Percentiles rank a stretch among this genome's conserved stretches.
phyloP scores from a whole-genome alignment of 2,329 filamentous ascomycete species.

The Sordariomycetes sp. region DNA sequence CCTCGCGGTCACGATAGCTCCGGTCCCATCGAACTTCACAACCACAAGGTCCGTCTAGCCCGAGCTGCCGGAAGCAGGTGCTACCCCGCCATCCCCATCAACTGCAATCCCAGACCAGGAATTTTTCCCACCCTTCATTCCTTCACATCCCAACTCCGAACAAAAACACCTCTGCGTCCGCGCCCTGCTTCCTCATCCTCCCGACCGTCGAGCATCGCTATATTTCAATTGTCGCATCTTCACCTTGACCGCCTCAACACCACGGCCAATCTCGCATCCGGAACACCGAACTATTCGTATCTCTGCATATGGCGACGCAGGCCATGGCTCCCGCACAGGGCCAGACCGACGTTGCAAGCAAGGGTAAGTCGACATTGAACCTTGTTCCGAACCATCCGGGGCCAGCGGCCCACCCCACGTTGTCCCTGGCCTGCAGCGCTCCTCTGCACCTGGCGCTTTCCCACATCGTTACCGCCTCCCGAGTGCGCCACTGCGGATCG shows the following conservation, averaged over 20 bases:
- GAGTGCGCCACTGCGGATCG: not conserved
- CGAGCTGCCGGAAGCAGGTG: not conserved
- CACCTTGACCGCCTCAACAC: not conserved
- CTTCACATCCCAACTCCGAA: not conserved
- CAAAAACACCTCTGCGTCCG: not conserved
- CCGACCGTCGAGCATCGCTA: not conserved
- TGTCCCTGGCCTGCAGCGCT: not conserved
- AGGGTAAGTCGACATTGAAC: not conserved
- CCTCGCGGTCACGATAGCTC: not conserved
- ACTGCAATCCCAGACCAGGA: not conserved
- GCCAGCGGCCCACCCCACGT: not conserved
- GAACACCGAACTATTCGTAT: not conserved
- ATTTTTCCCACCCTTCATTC: not conserved
- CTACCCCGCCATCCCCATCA: not conserved
- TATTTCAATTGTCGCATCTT: not conserved
- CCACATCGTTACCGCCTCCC: not conserved
- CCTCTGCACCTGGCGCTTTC: not conserved
- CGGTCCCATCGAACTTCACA: not conserved
- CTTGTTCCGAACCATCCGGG: not conserved
- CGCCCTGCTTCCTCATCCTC: not conserved
- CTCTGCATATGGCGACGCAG: not conserved
- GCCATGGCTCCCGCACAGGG: not conserved
- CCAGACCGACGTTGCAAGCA: not conserved
- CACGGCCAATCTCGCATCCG: not conserved
- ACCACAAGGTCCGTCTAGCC: not conserved